Evolutionary conservation across 192 early-diverging fungal species (phyloP).

Genomic region (Blastocladiella britannica): DNA sequence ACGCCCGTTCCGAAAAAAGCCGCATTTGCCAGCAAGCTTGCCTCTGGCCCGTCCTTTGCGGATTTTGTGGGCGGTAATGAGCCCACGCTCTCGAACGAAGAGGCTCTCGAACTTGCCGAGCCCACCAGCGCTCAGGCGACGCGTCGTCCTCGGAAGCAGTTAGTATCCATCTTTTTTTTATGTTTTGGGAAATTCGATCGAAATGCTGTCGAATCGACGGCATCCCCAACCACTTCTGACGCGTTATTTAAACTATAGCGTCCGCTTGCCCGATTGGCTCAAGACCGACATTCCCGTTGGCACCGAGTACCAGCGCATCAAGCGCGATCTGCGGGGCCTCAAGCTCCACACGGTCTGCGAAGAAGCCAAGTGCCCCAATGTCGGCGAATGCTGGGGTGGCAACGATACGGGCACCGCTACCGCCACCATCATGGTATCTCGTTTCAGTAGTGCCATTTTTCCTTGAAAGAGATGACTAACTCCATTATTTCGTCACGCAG

Average conservation of each 20-base stretch:
- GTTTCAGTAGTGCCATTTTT: conserved; percentile 5
- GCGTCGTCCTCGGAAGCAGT: not conserved
- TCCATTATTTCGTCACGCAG: conserved; percentile 5
- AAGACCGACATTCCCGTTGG: conserved; percentile 82
- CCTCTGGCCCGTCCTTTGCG: conserved; percentile 23
- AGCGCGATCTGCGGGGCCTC: conserved; percentile 80
- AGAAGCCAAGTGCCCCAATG: conserved; percentile 91
- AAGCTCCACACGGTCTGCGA: conserved; percentile 94
- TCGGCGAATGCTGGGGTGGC: conserved; percentile 97
- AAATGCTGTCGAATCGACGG: not conserved
- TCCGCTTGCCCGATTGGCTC: conserved; percentile 70
- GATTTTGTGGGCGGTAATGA: conserved; percentile 21
- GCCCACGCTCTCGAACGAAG: conserved; percentile 9
- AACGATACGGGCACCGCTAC: conserved; percentile 87
- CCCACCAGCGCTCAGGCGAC: conserved; percentile 4
- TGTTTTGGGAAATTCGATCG: not conserved
- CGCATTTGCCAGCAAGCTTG: conserved; percentile 19
- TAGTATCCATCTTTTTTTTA: not conserved
- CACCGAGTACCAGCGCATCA: conserved; percentile 55
- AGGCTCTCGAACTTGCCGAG: conserved; percentile 7
- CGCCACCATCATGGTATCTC: conserved; percentile 70
- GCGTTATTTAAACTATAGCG: not conserved
- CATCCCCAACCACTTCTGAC: not conserved
- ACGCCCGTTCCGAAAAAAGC: too few species aligned
- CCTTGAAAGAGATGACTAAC: not conserved